These are phyloP conservation scores for Trichoderma orchidacearum DNA, from an alignment of 495 filamentous ascomycete species.

Conservation along the genomic window DNA sequence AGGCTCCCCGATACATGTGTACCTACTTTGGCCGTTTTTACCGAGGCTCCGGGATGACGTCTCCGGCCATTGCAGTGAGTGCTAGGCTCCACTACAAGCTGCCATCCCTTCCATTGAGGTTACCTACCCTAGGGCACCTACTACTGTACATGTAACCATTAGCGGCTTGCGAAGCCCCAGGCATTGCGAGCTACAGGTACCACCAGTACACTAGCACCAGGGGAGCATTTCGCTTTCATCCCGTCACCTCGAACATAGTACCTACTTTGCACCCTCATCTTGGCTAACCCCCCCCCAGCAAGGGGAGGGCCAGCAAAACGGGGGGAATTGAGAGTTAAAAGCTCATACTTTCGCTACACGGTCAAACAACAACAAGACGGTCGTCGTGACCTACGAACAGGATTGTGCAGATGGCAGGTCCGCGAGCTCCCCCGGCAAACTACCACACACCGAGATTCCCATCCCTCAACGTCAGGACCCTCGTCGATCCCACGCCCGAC, in stretches of 20 bases:
- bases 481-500: constrained; percentile 24
- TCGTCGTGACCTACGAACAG: background rate
- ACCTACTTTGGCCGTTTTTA: background rate
- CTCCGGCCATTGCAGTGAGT: background rate
- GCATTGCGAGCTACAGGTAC: too few species aligned
- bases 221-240: too few species aligned
- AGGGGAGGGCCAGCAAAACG: too few species aligned
- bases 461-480: constrained; percentile 65
- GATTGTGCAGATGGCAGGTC: background rate
- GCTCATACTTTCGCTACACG: too few species aligned
- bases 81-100: background rate
- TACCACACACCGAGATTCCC: constrained; percentile 72
- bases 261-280: too few species aligned
- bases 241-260: too few species aligned
- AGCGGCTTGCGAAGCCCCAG: too few species aligned
- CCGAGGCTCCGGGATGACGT: background rate
- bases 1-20: background rate
- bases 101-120: background rate
- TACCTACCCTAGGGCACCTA: background rate
- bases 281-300: too few species aligned
- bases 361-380: background rate
- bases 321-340: too few species aligned
- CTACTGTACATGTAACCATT: too few species aligned
- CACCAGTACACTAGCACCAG: too few species aligned
- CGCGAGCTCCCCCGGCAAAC: constrained; percentile 38